phyloP scores from a whole-genome alignment of 1,139 yeast genomes.

The Kodamaea sp. region DNA sequence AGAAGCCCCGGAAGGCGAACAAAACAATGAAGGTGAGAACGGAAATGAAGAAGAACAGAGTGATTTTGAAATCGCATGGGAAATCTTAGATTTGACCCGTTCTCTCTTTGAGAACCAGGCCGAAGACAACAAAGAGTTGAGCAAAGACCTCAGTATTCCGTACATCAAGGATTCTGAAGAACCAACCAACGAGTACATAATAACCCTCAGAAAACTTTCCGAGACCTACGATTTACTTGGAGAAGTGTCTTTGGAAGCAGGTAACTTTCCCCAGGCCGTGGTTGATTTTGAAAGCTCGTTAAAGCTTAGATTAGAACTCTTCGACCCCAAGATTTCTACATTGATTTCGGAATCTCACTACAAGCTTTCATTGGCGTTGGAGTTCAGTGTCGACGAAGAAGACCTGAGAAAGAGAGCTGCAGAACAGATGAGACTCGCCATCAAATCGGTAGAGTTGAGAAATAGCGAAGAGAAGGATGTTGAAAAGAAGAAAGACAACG shows the following conservation, averaged over 20 bases:
- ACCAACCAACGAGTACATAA: constrained; percentile 33
- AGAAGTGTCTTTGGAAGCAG: constrained; percentile 85
- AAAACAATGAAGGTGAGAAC: constrained; percentile 29
- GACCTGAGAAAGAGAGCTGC: constrained; percentile 54
- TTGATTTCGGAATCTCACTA: constrained; percentile 78
- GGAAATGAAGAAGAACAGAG: constrained; percentile 50
- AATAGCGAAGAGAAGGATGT: constrained; percentile 29
- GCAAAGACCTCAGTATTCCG: constrained; percentile 24
- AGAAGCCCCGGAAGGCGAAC: constrained; percentile 10
- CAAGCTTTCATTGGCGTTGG: constrained; percentile 78
- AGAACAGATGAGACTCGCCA: constrained; percentile 58
- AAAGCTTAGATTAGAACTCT: constrained; percentile 55
- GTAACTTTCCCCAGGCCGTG: constrained; percentile 77
- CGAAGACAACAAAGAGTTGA: constrained; percentile 14
- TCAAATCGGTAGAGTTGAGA: constrained; percentile 57
- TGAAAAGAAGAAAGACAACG: constrained; percentile 42
- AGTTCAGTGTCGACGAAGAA: constrained; percentile 61
- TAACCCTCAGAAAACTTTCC: constrained; percentile 55
- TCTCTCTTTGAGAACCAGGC: constrained; percentile 55
- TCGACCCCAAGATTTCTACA: constrained; percentile 50
- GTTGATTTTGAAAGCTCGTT: constrained; percentile 63
- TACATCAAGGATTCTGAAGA: constrained; percentile 37
- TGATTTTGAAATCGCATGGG: constrained; percentile 90
- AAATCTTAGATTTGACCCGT: constrained; percentile 74
- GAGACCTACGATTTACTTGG: constrained; percentile 82